A percentile compares a stretch with the other conserved stretches of the same genome.
Evolutionary conservation across 1,284 basidiomycete species (phyloP).

Genomic region (Microbotryum violaceum): DNA sequence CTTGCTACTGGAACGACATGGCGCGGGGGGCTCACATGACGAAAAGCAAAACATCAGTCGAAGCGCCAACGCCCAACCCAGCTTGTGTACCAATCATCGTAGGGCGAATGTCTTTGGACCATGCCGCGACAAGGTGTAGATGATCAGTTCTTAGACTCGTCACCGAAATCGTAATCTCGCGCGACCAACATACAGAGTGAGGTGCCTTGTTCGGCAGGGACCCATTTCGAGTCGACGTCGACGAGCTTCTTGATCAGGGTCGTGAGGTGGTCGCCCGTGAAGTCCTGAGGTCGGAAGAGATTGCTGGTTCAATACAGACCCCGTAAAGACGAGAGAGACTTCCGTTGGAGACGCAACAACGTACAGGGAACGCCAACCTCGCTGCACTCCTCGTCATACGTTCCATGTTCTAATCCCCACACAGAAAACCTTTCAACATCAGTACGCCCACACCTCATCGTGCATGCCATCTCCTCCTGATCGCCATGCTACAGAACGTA

Average conservation of each 20-base stretch:
- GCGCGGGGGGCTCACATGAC: constrained; percentile 65
- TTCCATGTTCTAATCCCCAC: constrained; percentile 64
- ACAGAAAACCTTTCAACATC: too few relatives aligned
- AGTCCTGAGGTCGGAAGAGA: constrained; percentile 39
- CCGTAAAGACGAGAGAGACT: not conserved
- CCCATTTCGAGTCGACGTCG: constrained; percentile 82
- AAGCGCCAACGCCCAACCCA: constrained; percentile 80
- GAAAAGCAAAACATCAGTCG: constrained; percentile 85
- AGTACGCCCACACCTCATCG: not conserved
- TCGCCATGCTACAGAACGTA: not conserved
- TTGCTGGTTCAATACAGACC: not conserved
- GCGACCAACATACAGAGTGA: constrained; percentile 53
- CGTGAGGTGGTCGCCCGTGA: constrained; percentile 70
- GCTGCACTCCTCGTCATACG: constrained; percentile 57
- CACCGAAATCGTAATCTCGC: not conserved
- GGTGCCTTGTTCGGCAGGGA: constrained; percentile 81
- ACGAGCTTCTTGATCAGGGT: constrained; percentile 86
- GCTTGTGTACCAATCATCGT: constrained; percentile 86
- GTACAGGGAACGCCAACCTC: constrained; percentile 58
- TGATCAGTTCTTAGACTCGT: not conserved
- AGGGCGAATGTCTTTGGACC: constrained; percentile 44
- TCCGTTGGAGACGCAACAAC: constrained; percentile 2
- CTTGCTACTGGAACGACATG: constrained; percentile 82
- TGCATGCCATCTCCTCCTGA: too few relatives aligned
- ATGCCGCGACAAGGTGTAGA: not conserved